phyloP scores from a whole-genome alignment of 768 basidiomycete species.

The Cantharellus cinnabarinus region DNA sequence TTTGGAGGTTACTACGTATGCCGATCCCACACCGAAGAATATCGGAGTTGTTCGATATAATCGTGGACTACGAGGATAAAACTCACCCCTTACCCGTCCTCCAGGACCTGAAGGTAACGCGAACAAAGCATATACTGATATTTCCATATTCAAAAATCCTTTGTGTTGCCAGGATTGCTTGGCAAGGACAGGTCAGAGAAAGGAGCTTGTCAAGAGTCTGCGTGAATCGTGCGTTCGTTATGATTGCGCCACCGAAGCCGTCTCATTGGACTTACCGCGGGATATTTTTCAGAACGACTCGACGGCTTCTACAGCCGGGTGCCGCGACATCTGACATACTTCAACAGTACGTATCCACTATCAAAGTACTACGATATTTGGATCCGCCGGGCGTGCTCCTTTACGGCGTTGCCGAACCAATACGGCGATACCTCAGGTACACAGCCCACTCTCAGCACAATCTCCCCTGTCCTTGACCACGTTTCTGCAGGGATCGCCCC shows the following conservation, averaged over 20 bases:
- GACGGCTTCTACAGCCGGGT: conserved; percentile 84
- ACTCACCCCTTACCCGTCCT: conserved; percentile 67
- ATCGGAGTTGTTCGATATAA: conserved; percentile 85
- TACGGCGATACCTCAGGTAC: conserved; percentile 71
- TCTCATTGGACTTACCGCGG: conserved; percentile 3
- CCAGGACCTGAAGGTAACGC: conserved; percentile 56
- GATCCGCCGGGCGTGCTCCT: conserved; percentile 87
- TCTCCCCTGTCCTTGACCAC: not conserved
- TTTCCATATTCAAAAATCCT: conserved; percentile 1
- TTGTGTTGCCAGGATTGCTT: conserved; percentile 36
- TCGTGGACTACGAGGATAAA: conserved; percentile 51
- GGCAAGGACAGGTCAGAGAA: conserved; percentile 60
- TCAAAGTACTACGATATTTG: conserved; percentile 71
- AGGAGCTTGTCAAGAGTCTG: conserved; percentile 51
- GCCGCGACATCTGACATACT: conserved; percentile 86
- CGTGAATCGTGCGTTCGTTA: conserved; percentile 46
- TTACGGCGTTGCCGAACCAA: conserved; percentile 85
- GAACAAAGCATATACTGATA: not conserved
- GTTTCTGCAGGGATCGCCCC: conserved; percentile 41
- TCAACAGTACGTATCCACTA: conserved; percentile 76
- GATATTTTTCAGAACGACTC: conserved; percentile 39
- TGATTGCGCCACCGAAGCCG: not conserved
- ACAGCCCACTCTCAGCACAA: conserved; percentile 4
- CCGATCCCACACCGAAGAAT: conserved; percentile 26
- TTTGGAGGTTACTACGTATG: not conserved